Evolutionary conservation across 345 rosid species (phyloP).

Genomic region (Pistacia atlantica): DNA sequence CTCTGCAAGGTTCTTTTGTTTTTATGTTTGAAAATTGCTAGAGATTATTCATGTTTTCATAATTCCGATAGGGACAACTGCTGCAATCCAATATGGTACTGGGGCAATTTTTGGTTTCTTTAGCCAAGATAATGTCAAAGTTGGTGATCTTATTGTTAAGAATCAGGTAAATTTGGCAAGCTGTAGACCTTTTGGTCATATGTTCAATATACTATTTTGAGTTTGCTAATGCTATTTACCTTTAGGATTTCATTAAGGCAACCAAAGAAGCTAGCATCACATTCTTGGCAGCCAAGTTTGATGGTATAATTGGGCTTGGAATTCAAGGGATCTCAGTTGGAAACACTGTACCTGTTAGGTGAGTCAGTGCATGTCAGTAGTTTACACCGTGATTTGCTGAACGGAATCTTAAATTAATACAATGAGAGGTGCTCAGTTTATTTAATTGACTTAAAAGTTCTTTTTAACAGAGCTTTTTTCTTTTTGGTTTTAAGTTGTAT

Average conservation of each 20-base stretch:
- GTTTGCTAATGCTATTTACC: constrained; percentile 1
- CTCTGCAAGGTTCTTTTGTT: not conserved
- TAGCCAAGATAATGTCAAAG: constrained; percentile 60
- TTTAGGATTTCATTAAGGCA: constrained; percentile 91
- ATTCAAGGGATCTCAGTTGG: constrained; percentile 89
- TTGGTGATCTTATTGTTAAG: constrained; percentile 65
- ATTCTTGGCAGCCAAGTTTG: constrained; percentile 88
- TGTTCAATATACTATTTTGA: not conserved
- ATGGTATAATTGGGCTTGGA: constrained; percentile 93
- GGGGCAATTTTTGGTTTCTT: constrained; percentile 69
- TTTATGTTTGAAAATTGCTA: not conserved
- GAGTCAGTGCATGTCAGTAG: constrained; percentile 21
- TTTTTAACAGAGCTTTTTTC: not conserved
- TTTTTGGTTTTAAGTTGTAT: not conserved
- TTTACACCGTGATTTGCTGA: constrained; percentile 8
- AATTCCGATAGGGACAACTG: constrained; percentile 63
- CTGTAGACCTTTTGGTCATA: constrained; percentile 3
- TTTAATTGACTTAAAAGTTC: not conserved
- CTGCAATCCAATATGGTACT: constrained; percentile 75
- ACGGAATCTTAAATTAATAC: not conserved
- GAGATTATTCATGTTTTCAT: not conserved
- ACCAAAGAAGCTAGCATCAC: constrained; percentile 84
- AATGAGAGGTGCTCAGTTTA: not conserved
- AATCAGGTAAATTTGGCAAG: constrained; percentile 43
- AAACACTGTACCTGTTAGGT: constrained; percentile 85